Percentiles rank a stretch among this genome's conserved stretches.
phyloP scores from a whole-genome alignment of 2,329 filamentous ascomycete genomes.

The Neurospora sp. region DNA sequence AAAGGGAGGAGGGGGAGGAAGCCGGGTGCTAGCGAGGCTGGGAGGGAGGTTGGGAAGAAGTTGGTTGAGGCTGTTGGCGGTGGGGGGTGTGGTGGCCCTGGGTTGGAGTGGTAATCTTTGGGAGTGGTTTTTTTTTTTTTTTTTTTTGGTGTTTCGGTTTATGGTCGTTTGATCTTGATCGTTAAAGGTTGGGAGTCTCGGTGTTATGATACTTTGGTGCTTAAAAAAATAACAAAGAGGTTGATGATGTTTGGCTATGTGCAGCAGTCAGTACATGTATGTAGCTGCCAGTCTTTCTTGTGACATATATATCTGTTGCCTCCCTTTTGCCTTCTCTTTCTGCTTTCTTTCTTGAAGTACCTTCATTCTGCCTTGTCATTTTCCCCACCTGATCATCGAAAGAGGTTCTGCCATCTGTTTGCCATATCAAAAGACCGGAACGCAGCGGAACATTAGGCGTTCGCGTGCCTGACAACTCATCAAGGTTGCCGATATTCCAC shows the following conservation, averaged over 20 bases:
- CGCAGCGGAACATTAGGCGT: not conserved
- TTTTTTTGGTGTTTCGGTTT: not conserved
- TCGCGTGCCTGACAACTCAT: not conserved
- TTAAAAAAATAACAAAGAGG: not conserved
- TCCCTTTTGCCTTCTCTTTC: not conserved
- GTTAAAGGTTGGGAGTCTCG: not conserved
- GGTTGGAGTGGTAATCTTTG: not conserved
- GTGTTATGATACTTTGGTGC: not conserved
- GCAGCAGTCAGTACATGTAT: not conserved
- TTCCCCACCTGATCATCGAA: not conserved
- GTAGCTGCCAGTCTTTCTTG: not conserved
- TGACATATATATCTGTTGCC: not conserved
- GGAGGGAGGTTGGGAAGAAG: not conserved
- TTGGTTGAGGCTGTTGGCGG: not conserved
- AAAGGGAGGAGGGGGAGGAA: slow-evolving; percentile 24
- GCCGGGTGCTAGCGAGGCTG: not conserved
- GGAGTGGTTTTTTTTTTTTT: not conserved
- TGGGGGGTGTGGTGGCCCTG: not conserved
- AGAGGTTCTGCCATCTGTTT: not conserved
- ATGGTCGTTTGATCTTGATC: not conserved
- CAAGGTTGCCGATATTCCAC: not conserved
- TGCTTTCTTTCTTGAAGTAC: not conserved
- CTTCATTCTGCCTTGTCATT: not conserved
- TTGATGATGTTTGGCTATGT: not conserved
- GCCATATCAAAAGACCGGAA: not conserved